phyloP scores from a whole-genome alignment of 768 basidiomycete genomes.

The Calocybe gangraenosa region DNA sequence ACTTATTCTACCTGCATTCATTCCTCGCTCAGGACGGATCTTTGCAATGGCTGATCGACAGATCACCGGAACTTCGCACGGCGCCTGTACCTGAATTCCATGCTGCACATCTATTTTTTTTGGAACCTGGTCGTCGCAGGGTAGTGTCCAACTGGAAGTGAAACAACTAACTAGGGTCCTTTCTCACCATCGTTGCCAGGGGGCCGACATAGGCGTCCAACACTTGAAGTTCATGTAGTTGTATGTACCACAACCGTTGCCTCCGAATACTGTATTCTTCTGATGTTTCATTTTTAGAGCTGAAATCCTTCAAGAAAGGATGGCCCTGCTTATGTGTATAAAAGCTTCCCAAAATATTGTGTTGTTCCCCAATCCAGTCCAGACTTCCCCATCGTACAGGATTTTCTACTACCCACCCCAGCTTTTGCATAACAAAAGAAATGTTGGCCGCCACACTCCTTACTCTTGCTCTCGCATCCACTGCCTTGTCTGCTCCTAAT shows the following conservation, averaged over 20 bases:
- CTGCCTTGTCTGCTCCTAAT: slow-evolving; percentile 13
- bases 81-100: neutral
- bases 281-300: no score
- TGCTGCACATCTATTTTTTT: neutral
- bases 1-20: no score
- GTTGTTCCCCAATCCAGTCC: no score
- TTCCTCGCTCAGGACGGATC: neutral
- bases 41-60: neutral
- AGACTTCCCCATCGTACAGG: neutral
- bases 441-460: slow-evolving; percentile 24
- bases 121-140: neutral
- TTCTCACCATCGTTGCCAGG: neutral
- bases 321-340: no score
- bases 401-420: neutral
- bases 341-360: no score
- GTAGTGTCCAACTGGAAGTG: neutral
- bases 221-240: no score
- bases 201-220: neutral
- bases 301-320: no score
- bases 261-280: no score
- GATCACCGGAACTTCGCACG: neutral
- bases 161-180: no score
- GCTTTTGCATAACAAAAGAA: slow-evolving; percentile 1
- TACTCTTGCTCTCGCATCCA: slow-evolving; percentile 19
- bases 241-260: no score